A percentile compares a stretch with the other conserved stretches of the same genome.
Evolutionary conservation across 2,329 filamentous ascomycete genomes (phyloP).

Genomic region (Chrysoporthe austroafricana): DNA sequence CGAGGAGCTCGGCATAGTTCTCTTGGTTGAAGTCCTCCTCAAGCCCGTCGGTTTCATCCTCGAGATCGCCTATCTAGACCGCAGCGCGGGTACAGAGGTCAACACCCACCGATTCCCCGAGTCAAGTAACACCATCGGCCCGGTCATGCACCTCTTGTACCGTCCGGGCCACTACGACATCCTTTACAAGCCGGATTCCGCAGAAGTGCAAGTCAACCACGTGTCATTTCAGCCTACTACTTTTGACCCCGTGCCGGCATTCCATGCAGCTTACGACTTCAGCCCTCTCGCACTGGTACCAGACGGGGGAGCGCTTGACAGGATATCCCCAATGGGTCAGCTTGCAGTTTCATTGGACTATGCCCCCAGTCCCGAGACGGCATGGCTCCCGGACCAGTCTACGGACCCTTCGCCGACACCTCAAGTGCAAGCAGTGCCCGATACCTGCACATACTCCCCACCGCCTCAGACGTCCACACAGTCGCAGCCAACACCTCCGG

Average conservation of each 20-base stretch:
- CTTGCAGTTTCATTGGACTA: constrained; percentile 34
- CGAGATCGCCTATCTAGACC: constrained; percentile 89
- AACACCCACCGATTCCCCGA: constrained; percentile 71
- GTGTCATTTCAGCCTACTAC: constrained; percentile 40
- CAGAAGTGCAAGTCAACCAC: constrained; percentile 57
- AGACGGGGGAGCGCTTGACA: constrained; percentile 41
- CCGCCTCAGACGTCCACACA: constrained; percentile 35
- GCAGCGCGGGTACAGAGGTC: constrained; percentile 76
- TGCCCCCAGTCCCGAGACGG: constrained; percentile 39
- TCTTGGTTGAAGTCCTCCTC: constrained; percentile 78
- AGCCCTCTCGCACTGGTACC: constrained; percentile 52
- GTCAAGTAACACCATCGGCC: constrained; percentile 49
- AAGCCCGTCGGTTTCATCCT: constrained; percentile 78
- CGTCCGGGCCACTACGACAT: constrained; percentile 91
- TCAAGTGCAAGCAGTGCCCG: constrained; percentile 15
- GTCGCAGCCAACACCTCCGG: constrained; percentile 38
- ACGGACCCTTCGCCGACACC: constrained; percentile 35
- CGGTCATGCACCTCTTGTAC: constrained; percentile 64
- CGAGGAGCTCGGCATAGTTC: constrained; percentile 82
- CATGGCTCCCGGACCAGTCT: constrained; percentile 44
- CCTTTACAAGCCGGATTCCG: constrained; percentile 61
- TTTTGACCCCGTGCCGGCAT: constrained; percentile 12
- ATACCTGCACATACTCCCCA: constrained; percentile 21
- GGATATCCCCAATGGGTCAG: constrained; percentile 28
- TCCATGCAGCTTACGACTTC: constrained; percentile 44